These are phyloP conservation scores for Licmophora abbreviata DNA, from an alignment of 108 stramenopile species.

Conservation along the genomic window DNA sequence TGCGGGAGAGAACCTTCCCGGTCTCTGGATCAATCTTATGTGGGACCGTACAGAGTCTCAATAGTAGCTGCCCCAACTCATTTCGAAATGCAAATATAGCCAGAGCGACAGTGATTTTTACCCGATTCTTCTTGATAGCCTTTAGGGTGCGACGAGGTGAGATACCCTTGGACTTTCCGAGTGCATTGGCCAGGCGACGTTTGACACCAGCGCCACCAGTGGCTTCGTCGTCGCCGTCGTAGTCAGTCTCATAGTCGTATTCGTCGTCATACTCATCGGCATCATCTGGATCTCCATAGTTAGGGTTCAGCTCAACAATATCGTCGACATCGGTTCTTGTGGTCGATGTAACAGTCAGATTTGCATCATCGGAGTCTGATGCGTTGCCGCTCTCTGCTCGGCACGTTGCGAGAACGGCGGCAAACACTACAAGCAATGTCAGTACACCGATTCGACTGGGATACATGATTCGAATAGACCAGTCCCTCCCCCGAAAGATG, in stretches of 20 bases:
- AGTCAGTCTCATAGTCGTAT: slow-evolving; percentile 7
- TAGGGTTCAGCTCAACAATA: slow-evolving; percentile 34
- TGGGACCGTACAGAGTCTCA: background rate
- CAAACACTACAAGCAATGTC: too few relatives aligned
- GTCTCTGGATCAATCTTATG: slow-evolving; percentile 13
- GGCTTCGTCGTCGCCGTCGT: slow-evolving; percentile 12
- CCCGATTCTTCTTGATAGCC: slow-evolving; percentile 19
- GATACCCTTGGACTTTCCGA: slow-evolving; percentile 13
- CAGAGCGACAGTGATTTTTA: slow-evolving; percentile 24
- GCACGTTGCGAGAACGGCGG: too few relatives aligned
- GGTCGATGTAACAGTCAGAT: too few relatives aligned
- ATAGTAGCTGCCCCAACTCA: slow-evolving; percentile 25
- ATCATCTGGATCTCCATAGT: slow-evolving; percentile 21
- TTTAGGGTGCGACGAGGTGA: slow-evolving; percentile 6
- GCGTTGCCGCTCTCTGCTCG: too few relatives aligned
- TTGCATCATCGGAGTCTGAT: too few relatives aligned
- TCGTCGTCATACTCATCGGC: slow-evolving; percentile 20
- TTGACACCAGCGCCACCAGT: slow-evolving; percentile 2
- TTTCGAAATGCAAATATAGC: slow-evolving; percentile 55
- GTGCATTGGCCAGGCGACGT: slow-evolving; percentile 7
- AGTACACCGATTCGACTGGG: too few relatives aligned
- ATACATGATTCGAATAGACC: too few relatives aligned
- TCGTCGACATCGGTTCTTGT: slow-evolving; percentile 4
- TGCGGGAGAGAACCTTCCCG: slow-evolving; percentile 12
- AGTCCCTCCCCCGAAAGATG: too few relatives aligned